These are phyloP conservation scores for Scleroderma bovista DNA, from an alignment of 768 basidiomycete species.

Conservation along the genomic window DNA sequence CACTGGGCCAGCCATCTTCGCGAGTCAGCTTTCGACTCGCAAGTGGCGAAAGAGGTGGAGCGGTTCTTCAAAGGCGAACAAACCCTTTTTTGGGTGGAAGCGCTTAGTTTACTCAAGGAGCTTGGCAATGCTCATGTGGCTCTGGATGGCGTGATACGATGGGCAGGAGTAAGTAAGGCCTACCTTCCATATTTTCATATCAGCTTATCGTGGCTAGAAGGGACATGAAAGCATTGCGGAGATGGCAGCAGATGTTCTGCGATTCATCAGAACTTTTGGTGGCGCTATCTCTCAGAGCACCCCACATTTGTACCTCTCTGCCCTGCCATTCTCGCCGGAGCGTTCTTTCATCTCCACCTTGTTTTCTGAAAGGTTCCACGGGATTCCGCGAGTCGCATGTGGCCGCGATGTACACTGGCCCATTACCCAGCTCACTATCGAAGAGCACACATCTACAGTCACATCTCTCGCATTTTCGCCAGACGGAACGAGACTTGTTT, in stretches of 20 bases:
- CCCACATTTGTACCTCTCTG: not conserved
- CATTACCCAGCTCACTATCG: not conserved
- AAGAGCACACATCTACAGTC: conserved; percentile 1
- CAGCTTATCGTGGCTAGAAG: not conserved
- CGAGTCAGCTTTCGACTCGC: not conserved
- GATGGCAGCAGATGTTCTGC: not conserved
- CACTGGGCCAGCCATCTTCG: not conserved
- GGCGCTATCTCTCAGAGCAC: not conserved
- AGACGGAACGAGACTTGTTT: conserved; percentile 1
- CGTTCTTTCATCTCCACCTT: not conserved
- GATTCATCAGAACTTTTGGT: not conserved
- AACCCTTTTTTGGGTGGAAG: conserved; percentile 2
- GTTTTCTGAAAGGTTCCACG: not conserved
- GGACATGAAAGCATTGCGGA: not conserved
- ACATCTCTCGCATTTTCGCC: conserved; percentile 5
- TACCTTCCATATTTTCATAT: not conserved
- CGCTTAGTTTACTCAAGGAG: not conserved
- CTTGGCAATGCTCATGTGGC: not conserved
- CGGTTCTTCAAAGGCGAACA: not conserved
- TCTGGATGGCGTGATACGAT: not conserved
- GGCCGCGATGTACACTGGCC: not conserved
- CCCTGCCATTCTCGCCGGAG: not conserved
- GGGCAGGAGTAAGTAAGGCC: not conserved
- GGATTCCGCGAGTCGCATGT: not conserved
- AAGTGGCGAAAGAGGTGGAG: not conserved